A percentile compares a stretch with the other conserved stretches of the same genome.
Evolutionary conservation across 2,329 filamentous ascomycete genomes (phyloP).

Genomic region (Sphaerulina musiva): DNA sequence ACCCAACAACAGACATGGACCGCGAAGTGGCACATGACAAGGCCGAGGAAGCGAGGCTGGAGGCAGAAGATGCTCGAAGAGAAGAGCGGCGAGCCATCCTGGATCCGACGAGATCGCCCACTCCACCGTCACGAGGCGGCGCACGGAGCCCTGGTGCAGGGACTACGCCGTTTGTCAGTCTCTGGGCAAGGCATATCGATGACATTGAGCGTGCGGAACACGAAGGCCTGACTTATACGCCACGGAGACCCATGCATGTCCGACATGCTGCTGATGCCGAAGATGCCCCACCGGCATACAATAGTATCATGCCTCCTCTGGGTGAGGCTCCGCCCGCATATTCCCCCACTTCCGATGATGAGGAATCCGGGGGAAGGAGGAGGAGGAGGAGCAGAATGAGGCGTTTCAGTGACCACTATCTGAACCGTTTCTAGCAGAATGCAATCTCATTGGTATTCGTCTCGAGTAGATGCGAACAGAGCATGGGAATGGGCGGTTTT

Average conservation of each 20-base stretch:
- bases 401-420: slow-evolving; percentile 12
- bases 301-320: slow-evolving; percentile 22
- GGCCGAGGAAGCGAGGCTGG: slow-evolving; percentile 29
- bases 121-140: slow-evolving; percentile 1
- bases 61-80: slow-evolving; percentile 24
- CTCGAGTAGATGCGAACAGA: background rate
- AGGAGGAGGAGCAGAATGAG: slow-evolving; percentile 8
- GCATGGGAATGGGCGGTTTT: background rate
- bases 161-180: slow-evolving; percentile 27
- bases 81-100: slow-evolving; percentile 15
- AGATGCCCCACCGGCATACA: slow-evolving; percentile 30
- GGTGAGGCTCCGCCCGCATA: slow-evolving; percentile 31
- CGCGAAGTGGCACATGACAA: slow-evolving; percentile 26
- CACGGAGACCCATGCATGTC: slow-evolving; percentile 21
- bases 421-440: slow-evolving; percentile 6
- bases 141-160: slow-evolving; percentile 8
- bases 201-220: slow-evolving; percentile 18
- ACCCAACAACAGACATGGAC: slow-evolving; percentile 11
- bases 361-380: slow-evolving; percentile 12
- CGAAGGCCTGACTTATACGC: slow-evolving; percentile 15
- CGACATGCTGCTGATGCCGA: slow-evolving; percentile 24
- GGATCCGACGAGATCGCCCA: slow-evolving; percentile 10
- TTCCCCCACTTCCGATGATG: slow-evolving; percentile 27
- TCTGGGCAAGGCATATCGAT: slow-evolving; percentile 29
- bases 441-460: background rate